Evolutionary conservation across 495 filamentous ascomycete species (phyloP), one percentile per base, ranked within the genome.

Genomic region (Lasiosphaeris hirsuta): DNA sequence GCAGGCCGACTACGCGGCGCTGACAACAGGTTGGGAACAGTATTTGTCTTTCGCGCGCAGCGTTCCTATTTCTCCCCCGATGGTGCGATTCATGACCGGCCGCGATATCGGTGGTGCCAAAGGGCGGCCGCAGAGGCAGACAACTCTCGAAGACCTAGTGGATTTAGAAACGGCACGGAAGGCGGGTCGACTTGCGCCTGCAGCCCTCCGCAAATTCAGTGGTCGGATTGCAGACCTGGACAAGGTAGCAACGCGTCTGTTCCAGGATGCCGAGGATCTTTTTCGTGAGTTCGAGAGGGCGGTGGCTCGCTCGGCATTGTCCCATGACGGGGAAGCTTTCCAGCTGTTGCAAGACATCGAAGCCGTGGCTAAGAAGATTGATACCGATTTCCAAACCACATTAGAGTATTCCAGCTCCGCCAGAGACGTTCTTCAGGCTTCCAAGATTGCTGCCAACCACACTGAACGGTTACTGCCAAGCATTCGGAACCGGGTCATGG

Each of bases 401-500:
- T 72, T 90, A 14, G 80, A 80, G 6, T 83, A 91, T 46, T 76
- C 84, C 1, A 83, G 80, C 69, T 86, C 82, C 56, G 72, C 81
- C 40, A 90, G 90, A 59, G 87, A 90, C 36, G 76, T 91, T 41
- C 82, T 93, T 39, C 90, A 91, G 63, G 87, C 86, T 11, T 96
- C 92, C 33, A 91, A 91, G 69, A 88, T 90, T 62, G 94, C 94
- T 4, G 81, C 90, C 10, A 83, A 84, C 34, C 91, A 96, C 66
- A 97, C 92, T 0, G 86, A 88, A 57, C 88, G 91, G 55, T 84
- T 93, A 45, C 74, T 99, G n/a, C 94, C 94, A 4, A 90, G 83
- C 33, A 78, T 97, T 4, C 66, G 76, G 39, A 86, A 88, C 35
- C 81, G 89, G 40, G 80, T 83, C 54, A 55, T 74, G 7, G 94